Evolutionary conservation across 2,329 filamentous ascomycete genomes (phyloP).

Genomic region (Phoma sp.): DNA sequence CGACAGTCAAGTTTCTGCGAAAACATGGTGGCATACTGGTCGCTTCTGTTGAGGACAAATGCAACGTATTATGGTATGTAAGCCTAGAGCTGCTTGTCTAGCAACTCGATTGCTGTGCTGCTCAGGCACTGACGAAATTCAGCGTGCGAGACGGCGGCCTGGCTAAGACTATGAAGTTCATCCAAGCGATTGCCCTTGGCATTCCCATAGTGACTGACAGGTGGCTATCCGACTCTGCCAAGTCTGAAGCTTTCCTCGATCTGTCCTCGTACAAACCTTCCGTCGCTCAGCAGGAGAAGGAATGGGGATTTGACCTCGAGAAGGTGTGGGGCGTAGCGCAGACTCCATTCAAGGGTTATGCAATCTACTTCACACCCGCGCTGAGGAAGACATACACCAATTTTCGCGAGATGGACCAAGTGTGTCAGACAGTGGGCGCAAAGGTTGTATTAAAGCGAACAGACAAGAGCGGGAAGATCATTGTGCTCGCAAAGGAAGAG

Average conservation of each 20-base stretch:
- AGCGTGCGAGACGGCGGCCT: constrained; percentile 50
- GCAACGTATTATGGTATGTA: constrained; percentile 44
- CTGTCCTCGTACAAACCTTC: constrained; percentile 43
- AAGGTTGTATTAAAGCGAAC: constrained; percentile 37
- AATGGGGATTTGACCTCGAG: constrained; percentile 48
- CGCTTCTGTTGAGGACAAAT: constrained; percentile 39
- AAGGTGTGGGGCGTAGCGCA: constrained; percentile 43
- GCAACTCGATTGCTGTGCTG: not conserved
- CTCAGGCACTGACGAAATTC: constrained; percentile 19
- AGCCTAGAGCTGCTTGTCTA: not conserved
- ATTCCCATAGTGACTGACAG: constrained; percentile 55
- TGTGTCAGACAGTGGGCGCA: constrained; percentile 50
- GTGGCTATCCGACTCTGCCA: constrained; percentile 53
- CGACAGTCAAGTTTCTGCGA: constrained; percentile 44
- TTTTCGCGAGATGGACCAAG: constrained; percentile 49
- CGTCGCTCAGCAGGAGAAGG: constrained; percentile 43
- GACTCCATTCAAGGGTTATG: constrained; percentile 56
- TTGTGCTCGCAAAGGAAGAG: constrained; percentile 50
- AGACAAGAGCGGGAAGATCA: constrained; percentile 27
- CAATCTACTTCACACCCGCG: constrained; percentile 56
- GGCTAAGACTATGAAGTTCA: constrained; percentile 54
- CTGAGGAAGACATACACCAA: constrained; percentile 40
- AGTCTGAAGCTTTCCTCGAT: constrained; percentile 45
- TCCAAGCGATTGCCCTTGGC: constrained; percentile 52
- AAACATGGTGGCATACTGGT: constrained; percentile 39